Evolutionary conservation across 140 eudicot genomes (phyloP).

Genomic region (Anethum foeniculum): DNA sequence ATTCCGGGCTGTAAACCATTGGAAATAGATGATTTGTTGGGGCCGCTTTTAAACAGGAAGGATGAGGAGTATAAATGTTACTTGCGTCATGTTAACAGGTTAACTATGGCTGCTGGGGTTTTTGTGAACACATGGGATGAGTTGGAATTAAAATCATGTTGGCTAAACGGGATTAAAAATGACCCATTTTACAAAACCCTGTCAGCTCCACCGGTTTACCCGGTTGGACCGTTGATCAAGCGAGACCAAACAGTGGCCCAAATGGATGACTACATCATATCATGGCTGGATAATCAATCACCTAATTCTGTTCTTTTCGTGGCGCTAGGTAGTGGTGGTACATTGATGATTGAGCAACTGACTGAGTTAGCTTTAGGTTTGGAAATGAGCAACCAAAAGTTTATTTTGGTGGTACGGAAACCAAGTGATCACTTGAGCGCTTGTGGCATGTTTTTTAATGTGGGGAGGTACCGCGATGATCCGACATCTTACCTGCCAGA

Average conservation of each 20-base stretch:
- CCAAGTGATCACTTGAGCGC: conserved; percentile 1
- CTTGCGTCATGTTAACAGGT: conserved; percentile 22
- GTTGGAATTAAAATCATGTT: conserved; percentile 16
- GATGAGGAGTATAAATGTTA: conserved; percentile 16
- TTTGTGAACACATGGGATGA: conserved; percentile 38
- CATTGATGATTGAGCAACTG: conserved; percentile 31
- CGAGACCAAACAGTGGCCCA: conserved; percentile 19
- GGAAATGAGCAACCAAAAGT: conserved; percentile 4
- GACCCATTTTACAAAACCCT: conserved; percentile 19
- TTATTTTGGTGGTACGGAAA: background rate
- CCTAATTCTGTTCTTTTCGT: conserved; percentile 36
- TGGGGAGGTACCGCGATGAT: background rate
- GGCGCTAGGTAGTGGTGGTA: conserved; percentile 48
- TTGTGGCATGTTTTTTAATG: background rate
- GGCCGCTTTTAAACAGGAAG: conserved; percentile 13
- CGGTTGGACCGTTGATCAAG: background rate
- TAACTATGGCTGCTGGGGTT: conserved; percentile 26
- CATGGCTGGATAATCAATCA: conserved; percentile 50
- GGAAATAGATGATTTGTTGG: conserved; percentile 20
- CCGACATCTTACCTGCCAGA: background rate
- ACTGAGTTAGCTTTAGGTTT: conserved; percentile 5
- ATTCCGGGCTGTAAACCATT: conserved; percentile 37
- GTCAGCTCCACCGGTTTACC: conserved; percentile 33
- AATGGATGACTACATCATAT: background rate
- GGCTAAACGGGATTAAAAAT: conserved; percentile 17